Evolutionary conservation across 768 basidiomycete genomes (phyloP).

Genomic region (Phanerodontia chrysosporium): DNA sequence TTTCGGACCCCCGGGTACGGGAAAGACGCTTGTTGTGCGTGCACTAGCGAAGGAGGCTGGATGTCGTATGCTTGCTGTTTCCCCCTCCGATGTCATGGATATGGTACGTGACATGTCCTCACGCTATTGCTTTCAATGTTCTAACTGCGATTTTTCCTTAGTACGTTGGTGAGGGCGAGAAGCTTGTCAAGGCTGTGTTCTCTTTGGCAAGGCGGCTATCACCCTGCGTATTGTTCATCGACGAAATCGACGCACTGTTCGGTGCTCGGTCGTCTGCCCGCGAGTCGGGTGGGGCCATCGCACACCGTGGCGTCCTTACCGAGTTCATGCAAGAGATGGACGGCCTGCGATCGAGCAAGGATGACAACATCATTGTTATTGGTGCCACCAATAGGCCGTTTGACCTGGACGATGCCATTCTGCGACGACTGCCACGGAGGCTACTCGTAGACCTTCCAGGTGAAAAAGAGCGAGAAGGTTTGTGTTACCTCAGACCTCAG

Average conservation of each 20-base stretch:
- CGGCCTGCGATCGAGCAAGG: constrained; percentile 74
- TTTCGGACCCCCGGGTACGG: constrained; percentile 92
- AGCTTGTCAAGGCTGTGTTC: constrained; percentile 86
- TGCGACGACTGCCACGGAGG: constrained; percentile 83
- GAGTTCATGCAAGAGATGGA: constrained; percentile 99
- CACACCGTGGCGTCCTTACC: constrained; percentile 84
- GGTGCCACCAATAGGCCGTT: constrained; percentile 93
- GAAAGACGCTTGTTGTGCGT: constrained; percentile 85
- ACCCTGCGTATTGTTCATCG: constrained; percentile 91
- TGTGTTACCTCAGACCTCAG: constrained; percentile 19
- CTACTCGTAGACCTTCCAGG: constrained; percentile 88
- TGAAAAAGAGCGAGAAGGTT: constrained; percentile 80
- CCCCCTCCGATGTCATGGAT: constrained; percentile 94
- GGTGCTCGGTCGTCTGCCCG: constrained; percentile 77
- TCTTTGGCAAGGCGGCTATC: constrained; percentile 79
- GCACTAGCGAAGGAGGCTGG: constrained; percentile 93
- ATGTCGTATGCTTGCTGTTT: constrained; percentile 86
- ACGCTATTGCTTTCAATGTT: constrained; percentile 6
- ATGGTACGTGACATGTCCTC: constrained; percentile 52
- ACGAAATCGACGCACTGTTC: constrained; percentile 92
- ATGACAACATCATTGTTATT: constrained; percentile 83
- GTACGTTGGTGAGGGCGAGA: constrained; percentile 90
- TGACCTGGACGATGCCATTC: constrained; percentile 87
- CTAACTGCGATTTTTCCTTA: constrained; percentile 22
- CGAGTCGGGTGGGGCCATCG: constrained; percentile 74